These are phyloP conservation scores for Xylaria polymorpha DNA, from an alignment of 2,329 filamentous ascomycete species.

Conservation along the genomic window DNA sequence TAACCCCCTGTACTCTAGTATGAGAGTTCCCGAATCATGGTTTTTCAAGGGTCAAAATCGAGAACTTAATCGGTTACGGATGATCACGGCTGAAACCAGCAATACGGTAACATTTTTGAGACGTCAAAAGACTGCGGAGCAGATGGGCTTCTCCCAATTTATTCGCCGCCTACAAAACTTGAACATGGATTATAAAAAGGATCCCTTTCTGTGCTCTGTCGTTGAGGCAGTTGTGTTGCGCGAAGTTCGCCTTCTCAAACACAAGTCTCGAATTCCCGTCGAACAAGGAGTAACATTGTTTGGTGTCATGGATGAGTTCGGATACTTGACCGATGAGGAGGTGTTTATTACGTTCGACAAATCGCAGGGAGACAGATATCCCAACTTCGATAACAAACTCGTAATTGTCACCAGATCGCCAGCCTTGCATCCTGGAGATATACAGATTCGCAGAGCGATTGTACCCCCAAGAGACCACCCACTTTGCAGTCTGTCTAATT, in stretches of 20 bases:
- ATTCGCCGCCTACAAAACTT: conserved; percentile 69
- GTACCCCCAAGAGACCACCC: conserved; percentile 71
- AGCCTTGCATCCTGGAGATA: conserved; percentile 83
- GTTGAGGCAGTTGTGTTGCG: conserved; percentile 77
- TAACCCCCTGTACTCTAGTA: background rate
- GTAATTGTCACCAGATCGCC: conserved; percentile 82
- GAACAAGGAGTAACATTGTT: conserved; percentile 78
- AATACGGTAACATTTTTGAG: conserved; percentile 76
- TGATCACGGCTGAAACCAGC: conserved; percentile 65
- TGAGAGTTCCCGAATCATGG: conserved; percentile 60
- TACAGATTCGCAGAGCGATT: conserved; percentile 73
- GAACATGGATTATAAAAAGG: conserved; percentile 72
- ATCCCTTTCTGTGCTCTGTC: conserved; percentile 75
- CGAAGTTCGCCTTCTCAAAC: conserved; percentile 79
- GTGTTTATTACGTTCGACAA: conserved; percentile 72
- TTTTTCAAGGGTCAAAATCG: conserved; percentile 73
- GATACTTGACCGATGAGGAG: conserved; percentile 72
- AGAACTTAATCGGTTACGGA: conserved; percentile 70
- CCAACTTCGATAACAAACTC: conserved; percentile 52
- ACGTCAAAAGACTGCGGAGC: conserved; percentile 68
- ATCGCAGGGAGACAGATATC: conserved; percentile 41
- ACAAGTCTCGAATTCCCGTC: conserved; percentile 80
- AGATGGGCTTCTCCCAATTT: conserved; percentile 70
- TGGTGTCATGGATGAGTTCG: conserved; percentile 86
- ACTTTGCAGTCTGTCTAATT: conserved; percentile 73